Base-by-base conservation (phyloP, 768 basidiomycete genomes). In the Chiua virens region DNA sequence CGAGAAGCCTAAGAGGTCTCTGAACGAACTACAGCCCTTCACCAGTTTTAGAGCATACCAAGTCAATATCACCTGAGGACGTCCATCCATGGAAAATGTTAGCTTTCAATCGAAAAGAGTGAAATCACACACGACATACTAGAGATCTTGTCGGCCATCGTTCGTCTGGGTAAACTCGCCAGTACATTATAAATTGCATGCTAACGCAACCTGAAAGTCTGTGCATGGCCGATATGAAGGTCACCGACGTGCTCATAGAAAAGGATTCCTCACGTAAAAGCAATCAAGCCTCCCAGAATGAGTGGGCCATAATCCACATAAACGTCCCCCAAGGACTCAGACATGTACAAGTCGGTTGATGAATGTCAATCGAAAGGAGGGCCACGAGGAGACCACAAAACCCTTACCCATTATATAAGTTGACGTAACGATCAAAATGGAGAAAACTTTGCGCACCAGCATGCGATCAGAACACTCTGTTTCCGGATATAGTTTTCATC, bases 131-230 rank as follows among this genome's bases (percentile, higher is more conserved):
- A 21, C 25, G 25, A 50, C 63, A 45, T n/a, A 66, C 63, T 40
- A 65, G 30, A 1, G 27, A 43, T 38, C 53, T 58, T 36, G 45
- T 61, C 18, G 23, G 43, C 64, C 55, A 56, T 22, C 35, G 34
- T n/a, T 64, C 63, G 5, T 10, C 15, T 6, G 62, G 21, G 35
- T 58, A 56, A 22, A 32, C 5, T 25, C 60, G 58, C 55, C 41
- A 66, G 40, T 61, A 66, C 38, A 64, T 35, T 15, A 64, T 28
- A 40, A 61, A 64, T 52, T 65, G 63, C 55, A 66, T 54, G 22
- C 42, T 58, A 32, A 63, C 50, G 23, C 64, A 66, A 47, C 63
- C 63, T 3, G 63, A 65, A 30, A 65, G 54, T 28, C 64, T 64
- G 46, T 17, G 11, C 37, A 20, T 17, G 41, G 50, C 48, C 17